phyloP scores from a whole-genome alignment of 768 basidiomycete genomes.

The Paxillus rubicundulus region DNA sequence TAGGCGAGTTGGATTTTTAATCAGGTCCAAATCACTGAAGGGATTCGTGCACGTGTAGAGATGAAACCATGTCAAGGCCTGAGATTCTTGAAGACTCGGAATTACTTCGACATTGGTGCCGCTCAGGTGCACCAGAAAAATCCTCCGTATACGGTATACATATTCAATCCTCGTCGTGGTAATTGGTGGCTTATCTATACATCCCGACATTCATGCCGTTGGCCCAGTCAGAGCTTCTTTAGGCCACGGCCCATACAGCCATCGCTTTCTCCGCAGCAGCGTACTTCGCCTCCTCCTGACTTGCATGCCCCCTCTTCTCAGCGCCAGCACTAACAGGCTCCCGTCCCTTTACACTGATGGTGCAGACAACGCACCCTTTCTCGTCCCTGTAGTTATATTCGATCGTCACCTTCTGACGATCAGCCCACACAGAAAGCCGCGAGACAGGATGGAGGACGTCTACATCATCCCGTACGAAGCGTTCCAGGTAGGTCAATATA shows the following conservation, averaged over 20 bases:
- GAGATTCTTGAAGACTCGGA: too few relatives aligned
- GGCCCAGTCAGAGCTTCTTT: not conserved
- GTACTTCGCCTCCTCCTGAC: slow-evolving; percentile 63
- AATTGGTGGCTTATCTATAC: too few relatives aligned
- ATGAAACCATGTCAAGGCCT: too few relatives aligned
- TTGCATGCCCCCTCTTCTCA: slow-evolving; percentile 53
- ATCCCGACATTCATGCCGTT: too few relatives aligned
- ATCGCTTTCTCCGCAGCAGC: slow-evolving; percentile 65
- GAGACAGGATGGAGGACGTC: slow-evolving; percentile 76
- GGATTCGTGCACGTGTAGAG: too few relatives aligned
- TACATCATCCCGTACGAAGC: slow-evolving; percentile 62
- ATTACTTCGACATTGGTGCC: too few relatives aligned
- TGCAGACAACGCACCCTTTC: slow-evolving; percentile 50
- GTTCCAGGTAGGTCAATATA: slow-evolving; percentile 56
- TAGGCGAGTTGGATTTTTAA: too few relatives aligned
- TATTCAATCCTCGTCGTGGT: too few relatives aligned
- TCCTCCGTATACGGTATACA: too few relatives aligned
- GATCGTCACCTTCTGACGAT: slow-evolving; percentile 43
- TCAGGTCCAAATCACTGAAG: too few relatives aligned
- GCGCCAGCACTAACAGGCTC: slow-evolving; percentile 33
- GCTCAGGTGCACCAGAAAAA: too few relatives aligned
- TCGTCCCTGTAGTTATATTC: slow-evolving; percentile 43
- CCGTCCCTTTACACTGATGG: slow-evolving; percentile 46
- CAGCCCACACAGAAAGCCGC: slow-evolving; percentile 59
- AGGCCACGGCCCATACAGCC: slow-evolving; percentile 32